phyloP scores from a whole-genome alignment of 2,329 filamentous ascomycete species.

The Alternaria angustiovoidea region DNA sequence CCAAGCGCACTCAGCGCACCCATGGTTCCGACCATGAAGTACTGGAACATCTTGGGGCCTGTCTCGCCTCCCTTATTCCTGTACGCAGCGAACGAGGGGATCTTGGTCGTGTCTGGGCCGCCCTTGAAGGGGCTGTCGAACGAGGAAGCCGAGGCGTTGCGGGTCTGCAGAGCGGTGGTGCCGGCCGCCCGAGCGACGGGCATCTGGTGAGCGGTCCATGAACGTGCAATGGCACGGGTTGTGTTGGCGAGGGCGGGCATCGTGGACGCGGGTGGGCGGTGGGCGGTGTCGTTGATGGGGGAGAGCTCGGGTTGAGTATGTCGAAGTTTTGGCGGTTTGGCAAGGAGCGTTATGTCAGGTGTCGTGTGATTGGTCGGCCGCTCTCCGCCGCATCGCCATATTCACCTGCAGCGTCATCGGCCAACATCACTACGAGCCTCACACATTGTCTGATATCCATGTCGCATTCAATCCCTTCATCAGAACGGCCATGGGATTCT shows the following conservation, averaged over 20 bases:
- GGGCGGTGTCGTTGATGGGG: slow-evolving; percentile 32
- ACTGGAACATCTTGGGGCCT: slow-evolving; percentile 87
- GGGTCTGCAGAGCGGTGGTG: slow-evolving; percentile 56
- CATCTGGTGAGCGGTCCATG: slow-evolving; percentile 57
- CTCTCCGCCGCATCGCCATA: slow-evolving; percentile 5
- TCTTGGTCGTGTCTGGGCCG: slow-evolving; percentile 65
- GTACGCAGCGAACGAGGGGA: slow-evolving; percentile 93
- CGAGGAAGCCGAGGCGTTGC: slow-evolving; percentile 54
- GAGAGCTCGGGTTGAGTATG: slow-evolving; percentile 29
- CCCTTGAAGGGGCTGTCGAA: slow-evolving; percentile 66
- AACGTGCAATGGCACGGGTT: slow-evolving; percentile 57
- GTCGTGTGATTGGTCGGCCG: slow-evolving; percentile 11
- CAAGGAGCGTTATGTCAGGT: slow-evolving; percentile 20
- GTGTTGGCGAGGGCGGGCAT: slow-evolving; percentile 61
- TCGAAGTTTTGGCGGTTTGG: slow-evolving; percentile 38
- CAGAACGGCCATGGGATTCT: not conserved
- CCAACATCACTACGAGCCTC: not conserved
- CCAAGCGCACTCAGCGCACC: slow-evolving; percentile 90
- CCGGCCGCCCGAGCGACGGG: slow-evolving; percentile 57
- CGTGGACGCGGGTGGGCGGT: slow-evolving; percentile 46
- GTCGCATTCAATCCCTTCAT: not conserved
- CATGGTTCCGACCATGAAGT: slow-evolving; percentile 98
- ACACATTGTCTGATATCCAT: not conserved
- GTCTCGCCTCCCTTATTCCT: slow-evolving; percentile 71
- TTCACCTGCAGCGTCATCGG: slow-evolving; percentile 13